Base-by-base conservation (phyloP, 345 rosid species). In the Lepidium aucheri region DNA sequence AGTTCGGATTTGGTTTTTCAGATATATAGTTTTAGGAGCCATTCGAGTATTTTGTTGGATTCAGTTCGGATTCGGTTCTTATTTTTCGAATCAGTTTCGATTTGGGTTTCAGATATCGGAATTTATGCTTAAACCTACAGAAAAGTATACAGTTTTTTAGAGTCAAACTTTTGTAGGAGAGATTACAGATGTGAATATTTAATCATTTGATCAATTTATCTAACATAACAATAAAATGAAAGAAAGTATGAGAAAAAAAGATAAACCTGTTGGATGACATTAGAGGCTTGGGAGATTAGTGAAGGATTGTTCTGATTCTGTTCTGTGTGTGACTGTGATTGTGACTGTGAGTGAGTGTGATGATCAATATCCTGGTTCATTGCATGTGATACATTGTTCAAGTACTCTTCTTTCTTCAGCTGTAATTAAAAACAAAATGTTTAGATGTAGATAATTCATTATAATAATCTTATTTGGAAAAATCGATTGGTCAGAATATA, bases 381-480 rank as follows among this genome's bases (percentile, higher is more conserved):
- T 45, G 74, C 78, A 6, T 77, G 75, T 32, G 77, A 70, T 14
- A 74, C 70, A 4, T 70, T 67, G 60, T 77, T 65, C 69, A 66
- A 41, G 28, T 60, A 77, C 63, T 80, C 81, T 28, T 80, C 81
- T 60, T 72, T 74, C 75, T 68, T 80, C 59, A 68, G 54, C 84
- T 80, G 69, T 67, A 55, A 47, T 6, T 28, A 30, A n/a, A 3
- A 32, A 11, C 9, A 44, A 36, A 0, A 17, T 4, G 7, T 15
- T 45, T 45, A 3, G n/a, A 20, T 28, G 13, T 41, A 28, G 1
- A 28, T 8, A 28, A 45, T 17, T 54, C 26, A 41, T 16, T 33
- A 16, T 7, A 16, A 32, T 17, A 30, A 1, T 20, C 4, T 3
- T 15, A 20, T 66, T 7, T 7, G 0, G 14, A 40, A 63, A 60